phyloP scores from a whole-genome alignment of 805 yeast genomes.

The Saccharomycopsis babjevae region DNA sequence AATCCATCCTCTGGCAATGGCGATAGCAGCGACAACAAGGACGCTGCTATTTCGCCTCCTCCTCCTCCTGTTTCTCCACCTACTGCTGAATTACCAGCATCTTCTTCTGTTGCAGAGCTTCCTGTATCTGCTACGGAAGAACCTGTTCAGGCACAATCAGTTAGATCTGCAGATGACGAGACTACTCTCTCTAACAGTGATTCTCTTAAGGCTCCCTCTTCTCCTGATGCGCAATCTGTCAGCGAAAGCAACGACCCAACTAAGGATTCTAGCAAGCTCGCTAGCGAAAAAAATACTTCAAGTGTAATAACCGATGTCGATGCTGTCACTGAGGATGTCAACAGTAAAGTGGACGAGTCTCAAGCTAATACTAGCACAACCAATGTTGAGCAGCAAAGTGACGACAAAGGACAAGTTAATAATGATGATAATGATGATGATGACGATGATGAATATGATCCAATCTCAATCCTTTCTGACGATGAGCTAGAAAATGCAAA shows the following conservation, averaged over 20 bases:
- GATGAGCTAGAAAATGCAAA: constrained; percentile 3
- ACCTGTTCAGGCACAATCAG: neutral
- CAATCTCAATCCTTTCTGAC: constrained; percentile 3
- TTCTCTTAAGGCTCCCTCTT: neutral
- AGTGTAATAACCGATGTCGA: neutral
- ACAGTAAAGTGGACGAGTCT: neutral
- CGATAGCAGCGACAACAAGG: neutral
- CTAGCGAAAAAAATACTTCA: neutral
- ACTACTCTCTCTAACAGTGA: neutral
- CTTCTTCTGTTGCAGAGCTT: neutral
- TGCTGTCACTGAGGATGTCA: neutral
- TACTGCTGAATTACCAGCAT: neutral
- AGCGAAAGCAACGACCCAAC: neutral
- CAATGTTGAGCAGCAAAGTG: neutral
- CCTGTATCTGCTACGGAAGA: neutral
- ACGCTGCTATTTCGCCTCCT: neutral
- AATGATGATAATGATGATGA: constrained; percentile 5
- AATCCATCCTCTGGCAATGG: neutral
- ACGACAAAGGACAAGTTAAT: neutral
- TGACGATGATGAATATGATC: constrained; percentile 5
- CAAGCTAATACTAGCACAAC: neutral
- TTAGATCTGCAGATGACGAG: neutral
- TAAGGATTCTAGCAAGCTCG: neutral
- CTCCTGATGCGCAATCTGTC: neutral
- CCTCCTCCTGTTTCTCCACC: neutral